Percentiles rank a stretch among this genome's conserved stretches.
Evolutionary conservation across 805 yeast species (phyloP).

Genomic region (Saccharomycopsis schoenii): DNA sequence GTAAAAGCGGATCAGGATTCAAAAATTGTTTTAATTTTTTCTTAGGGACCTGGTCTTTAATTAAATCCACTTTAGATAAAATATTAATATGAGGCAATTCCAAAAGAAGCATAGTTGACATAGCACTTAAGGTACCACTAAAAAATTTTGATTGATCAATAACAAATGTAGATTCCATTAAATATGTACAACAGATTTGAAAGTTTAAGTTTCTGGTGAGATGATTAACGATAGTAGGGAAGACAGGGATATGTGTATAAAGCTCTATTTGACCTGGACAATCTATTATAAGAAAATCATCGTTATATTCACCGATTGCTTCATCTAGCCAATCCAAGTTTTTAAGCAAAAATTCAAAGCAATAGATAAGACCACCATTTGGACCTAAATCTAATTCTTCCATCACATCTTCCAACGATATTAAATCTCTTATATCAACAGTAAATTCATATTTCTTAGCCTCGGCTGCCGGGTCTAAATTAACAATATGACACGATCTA

Average conservation of each 20-base stretch:
- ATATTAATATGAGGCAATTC: constrained; percentile 94
- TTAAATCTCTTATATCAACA: constrained; percentile 68
- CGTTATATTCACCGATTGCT: constrained; percentile 91
- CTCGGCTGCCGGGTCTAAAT: constrained; percentile 91
- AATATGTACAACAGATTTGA: constrained; percentile 83
- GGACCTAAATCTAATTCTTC: constrained; percentile 66
- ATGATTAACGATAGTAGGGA: constrained; percentile 84
- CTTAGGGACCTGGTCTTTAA: constrained; percentile 67
- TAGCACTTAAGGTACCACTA: constrained; percentile 91
- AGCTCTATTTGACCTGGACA: constrained; percentile 97
- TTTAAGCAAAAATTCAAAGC: constrained; percentile 82
- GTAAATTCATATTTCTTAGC: constrained; percentile 58
- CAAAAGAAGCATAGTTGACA: constrained; percentile 94
- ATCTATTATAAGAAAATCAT: constrained; percentile 88
- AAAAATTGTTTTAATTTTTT: constrained; percentile 74
- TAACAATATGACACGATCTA: constrained; percentile 88
- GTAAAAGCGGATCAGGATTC: constrained; percentile 82
- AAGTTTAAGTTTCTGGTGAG: constrained; percentile 71
- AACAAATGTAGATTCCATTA: constrained; percentile 89
- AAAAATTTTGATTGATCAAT: constrained; percentile 87
- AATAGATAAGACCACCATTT: constrained; percentile 81
- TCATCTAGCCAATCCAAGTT: constrained; percentile 97
- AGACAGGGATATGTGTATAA: constrained; percentile 87
- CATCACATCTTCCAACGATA: constrained; percentile 73
- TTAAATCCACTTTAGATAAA: constrained; percentile 75